Conservation (phyloP, 768 basidiomycete genomes). For the Termitomyces sp. region DNA sequence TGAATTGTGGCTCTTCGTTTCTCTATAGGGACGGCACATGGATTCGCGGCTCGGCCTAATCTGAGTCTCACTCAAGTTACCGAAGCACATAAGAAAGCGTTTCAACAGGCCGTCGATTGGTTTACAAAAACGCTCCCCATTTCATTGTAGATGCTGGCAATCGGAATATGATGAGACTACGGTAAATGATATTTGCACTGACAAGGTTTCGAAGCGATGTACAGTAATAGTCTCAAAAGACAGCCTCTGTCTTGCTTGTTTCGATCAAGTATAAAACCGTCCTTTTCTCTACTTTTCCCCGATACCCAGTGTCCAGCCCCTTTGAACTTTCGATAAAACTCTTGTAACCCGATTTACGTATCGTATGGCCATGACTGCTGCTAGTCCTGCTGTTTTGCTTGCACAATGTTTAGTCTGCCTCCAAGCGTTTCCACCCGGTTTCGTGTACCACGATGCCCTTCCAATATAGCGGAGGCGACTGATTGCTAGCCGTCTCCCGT, state of each 20-base stretch:
- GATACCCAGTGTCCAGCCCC: too few relatives aligned
- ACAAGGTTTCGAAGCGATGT: too few relatives aligned
- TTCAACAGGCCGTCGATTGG: constrained; percentile 23
- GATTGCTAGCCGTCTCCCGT: too few relatives aligned
- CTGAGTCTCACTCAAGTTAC: constrained; percentile 20
- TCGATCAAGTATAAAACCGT: too few relatives aligned
- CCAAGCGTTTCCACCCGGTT: background rate
- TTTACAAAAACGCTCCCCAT: constrained; percentile 13
- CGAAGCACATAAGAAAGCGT: constrained; percentile 21
- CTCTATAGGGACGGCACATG: constrained; percentile 20
- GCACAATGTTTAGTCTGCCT: background rate
- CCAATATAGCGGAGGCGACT: background rate
- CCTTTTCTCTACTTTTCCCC: too few relatives aligned
- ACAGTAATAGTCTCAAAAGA: too few relatives aligned
- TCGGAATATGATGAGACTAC: too few relatives aligned
- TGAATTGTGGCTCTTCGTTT: background rate
- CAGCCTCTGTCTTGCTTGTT: too few relatives aligned
- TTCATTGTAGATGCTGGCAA: background rate
- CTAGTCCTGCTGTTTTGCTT: background rate
- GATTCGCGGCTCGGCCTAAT: constrained; percentile 24
- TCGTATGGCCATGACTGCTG: background rate
- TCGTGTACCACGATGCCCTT: background rate
- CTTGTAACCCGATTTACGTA: background rate
- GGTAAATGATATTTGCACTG: background rate
- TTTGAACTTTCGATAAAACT: background rate